Conservation (phyloP, 805 yeast genomes). For the Monosporozyma unispora region DNA sequence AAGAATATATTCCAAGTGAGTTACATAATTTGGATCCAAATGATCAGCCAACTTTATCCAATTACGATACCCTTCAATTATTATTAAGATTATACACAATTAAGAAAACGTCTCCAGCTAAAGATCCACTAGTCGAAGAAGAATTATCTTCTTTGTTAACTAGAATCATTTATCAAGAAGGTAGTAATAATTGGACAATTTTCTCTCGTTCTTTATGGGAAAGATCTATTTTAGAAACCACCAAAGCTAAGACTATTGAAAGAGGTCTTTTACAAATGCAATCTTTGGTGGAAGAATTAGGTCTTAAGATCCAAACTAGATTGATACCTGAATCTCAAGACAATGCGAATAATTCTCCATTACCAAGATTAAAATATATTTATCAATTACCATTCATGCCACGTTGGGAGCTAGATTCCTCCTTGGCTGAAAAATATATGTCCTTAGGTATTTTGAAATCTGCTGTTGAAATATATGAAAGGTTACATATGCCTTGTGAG, state of each 20-base stretch:
- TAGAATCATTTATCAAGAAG: conserved; percentile 51
- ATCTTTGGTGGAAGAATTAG: conserved; percentile 80
- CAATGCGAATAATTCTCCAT: conserved; percentile 29
- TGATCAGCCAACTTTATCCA: conserved; percentile 62
- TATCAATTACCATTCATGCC: conserved; percentile 73
- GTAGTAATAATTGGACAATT: conserved; percentile 50
- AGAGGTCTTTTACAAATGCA: conserved; percentile 92
- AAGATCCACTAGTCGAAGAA: conserved; percentile 65
- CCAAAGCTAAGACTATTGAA: conserved; percentile 77
- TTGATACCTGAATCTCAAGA: conserved; percentile 36
- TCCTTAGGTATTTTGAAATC: conserved; percentile 76
- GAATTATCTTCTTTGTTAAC: conserved; percentile 70
- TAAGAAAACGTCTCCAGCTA: conserved; percentile 62
- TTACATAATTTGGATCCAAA: conserved; percentile 64
- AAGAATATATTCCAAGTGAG: conserved; percentile 51
- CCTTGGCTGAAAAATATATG: conserved; percentile 78
- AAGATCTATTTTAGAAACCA: conserved; percentile 74
- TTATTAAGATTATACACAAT: conserved; percentile 57
- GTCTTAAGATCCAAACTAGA: conserved; percentile 51
- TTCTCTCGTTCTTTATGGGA: conserved; percentile 84
- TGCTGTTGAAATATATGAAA: conserved; percentile 81
- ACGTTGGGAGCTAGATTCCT: conserved; percentile 74
- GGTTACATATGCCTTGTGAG: conserved; percentile 68
- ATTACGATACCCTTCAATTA: conserved; percentile 66
- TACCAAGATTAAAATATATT: conserved; percentile 56